Conservation (phyloP, 2,329 filamentous ascomycete species). For the Atkinsonella texensis region DNA sequence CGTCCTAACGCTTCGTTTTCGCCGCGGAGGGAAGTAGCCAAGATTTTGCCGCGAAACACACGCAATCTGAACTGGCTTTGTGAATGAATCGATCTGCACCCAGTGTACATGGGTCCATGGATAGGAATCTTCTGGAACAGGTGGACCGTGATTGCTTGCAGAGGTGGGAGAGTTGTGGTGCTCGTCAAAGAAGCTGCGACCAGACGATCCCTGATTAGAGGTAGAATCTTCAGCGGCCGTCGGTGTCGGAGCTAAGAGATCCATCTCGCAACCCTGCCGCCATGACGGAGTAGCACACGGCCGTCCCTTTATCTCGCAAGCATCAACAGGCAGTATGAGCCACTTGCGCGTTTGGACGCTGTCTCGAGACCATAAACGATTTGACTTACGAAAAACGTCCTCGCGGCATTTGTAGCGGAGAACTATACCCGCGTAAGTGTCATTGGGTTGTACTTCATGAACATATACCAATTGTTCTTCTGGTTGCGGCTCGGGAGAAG, state of each 20-base stretch:
- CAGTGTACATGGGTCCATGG: conserved; percentile 83
- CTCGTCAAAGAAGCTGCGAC: conserved; percentile 30
- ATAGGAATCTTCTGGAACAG: conserved; percentile 39
- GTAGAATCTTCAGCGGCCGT: conserved; percentile 14
- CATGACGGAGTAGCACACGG: conserved; percentile 43
- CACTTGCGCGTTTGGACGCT: conserved; percentile 74
- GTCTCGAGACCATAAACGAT: conserved; percentile 91
- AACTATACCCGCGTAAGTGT: conserved; percentile 85
- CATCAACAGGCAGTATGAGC: conserved; percentile 77
- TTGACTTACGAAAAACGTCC: conserved; percentile 72
- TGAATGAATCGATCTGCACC: conserved; percentile 63
- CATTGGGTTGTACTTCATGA: conserved; percentile 68
- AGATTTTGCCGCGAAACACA: conserved; percentile 69
- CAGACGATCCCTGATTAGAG: conserved; percentile 14
- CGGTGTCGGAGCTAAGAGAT: conserved; percentile 41
- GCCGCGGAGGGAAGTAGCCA: conserved; percentile 82
- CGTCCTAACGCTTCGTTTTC: conserved; percentile 68
- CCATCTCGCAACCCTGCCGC: conserved; percentile 28
- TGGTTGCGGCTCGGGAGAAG: conserved; percentile 41
- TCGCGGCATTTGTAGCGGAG: conserved; percentile 82
- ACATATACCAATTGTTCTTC: conserved; percentile 79
- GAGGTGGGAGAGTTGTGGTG: conserved; percentile 17
- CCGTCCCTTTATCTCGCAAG: conserved; percentile 71
- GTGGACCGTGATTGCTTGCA: conserved; percentile 14
- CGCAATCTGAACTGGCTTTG: conserved; percentile 69